Conservation (phyloP, 169 alveolate species). For the Cryptosporidium ryanae region DNA sequence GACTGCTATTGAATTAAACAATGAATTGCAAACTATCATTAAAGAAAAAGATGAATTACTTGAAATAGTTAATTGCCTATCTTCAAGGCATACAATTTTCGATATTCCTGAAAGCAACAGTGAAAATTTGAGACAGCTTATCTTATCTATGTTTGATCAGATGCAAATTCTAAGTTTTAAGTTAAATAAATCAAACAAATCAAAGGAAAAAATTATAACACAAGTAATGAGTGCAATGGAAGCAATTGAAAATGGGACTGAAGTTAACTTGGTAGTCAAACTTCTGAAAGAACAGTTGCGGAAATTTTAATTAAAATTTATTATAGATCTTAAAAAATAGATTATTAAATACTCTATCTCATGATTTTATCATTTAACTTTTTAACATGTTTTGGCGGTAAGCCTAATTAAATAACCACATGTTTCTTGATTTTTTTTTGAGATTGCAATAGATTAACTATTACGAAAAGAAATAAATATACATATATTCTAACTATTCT, state of each 20-base stretch:
- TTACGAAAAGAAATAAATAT: too few species aligned
- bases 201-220: constrained; percentile 3
- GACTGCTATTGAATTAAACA: background rate
- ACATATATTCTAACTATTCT: too few species aligned
- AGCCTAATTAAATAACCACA: background rate
- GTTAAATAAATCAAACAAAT: constrained; percentile 9
- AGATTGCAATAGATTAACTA: too few species aligned
- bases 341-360: too few species aligned
- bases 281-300: too few species aligned
- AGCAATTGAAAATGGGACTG: constrained; percentile 3
- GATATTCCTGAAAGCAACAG: background rate
- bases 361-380: too few species aligned
- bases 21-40: background rate
- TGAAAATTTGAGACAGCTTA: constrained; percentile 30
- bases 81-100: background rate
- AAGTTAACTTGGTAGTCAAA: too few species aligned
- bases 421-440: too few species aligned
- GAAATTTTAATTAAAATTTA: too few species aligned
- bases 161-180: constrained; percentile 45
- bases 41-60: constrained; percentile 13
- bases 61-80: background rate
- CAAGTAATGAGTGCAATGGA: constrained; percentile 14
- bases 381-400: too few species aligned
- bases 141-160: constrained; percentile 33
- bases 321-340: too few species aligned